These are phyloP conservation scores for Leccinum ochraceum DNA, from an alignment of 768 basidiomycete genomes.

Conservation along the genomic window DNA sequence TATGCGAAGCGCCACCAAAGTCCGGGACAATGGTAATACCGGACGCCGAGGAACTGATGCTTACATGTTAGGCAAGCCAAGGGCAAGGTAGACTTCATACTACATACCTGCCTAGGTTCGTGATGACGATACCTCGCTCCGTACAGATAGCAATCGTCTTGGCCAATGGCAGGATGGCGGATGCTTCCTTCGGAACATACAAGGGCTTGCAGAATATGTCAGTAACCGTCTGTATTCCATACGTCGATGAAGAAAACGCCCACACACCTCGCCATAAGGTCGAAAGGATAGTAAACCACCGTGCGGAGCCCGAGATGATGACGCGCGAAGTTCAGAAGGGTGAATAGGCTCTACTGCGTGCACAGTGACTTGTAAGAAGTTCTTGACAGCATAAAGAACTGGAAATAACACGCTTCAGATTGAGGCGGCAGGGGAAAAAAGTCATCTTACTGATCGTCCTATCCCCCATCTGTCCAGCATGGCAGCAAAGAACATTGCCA, in stretches of 20 bases:
- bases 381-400: slow-evolving; percentile 73
- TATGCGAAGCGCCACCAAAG: no score
- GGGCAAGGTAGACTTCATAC: background rate
- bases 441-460: slow-evolving; percentile 54
- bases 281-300: slow-evolving; percentile 48
- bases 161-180: slow-evolving; percentile 56
- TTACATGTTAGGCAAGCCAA: background rate
- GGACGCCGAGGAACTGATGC: slow-evolving; percentile 42
- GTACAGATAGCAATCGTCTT: slow-evolving; percentile 70
- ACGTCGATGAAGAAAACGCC: slow-evolving; percentile 1
- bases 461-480: slow-evolving; percentile 51
- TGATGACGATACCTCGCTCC: slow-evolving; percentile 61
- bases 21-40: slow-evolving; percentile 58
- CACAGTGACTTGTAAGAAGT: slow-evolving; percentile 58
- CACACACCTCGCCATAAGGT: slow-evolving; percentile 63
- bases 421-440: background rate
- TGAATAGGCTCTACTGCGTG: slow-evolving; percentile 60
- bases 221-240: slow-evolving; percentile 1
- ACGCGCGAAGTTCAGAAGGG: slow-evolving; percentile 36
- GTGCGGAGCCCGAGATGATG: slow-evolving; percentile 37
- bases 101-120: slow-evolving; percentile 68
- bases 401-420: slow-evolving; percentile 9
- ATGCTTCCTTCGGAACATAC: slow-evolving; percentile 71
- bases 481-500: slow-evolving; percentile 61
- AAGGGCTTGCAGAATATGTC: slow-evolving; percentile 45